Evolutionary conservation across 2,329 filamentous ascomycete genomes (phyloP).

Genomic region (Cercospora nicotianae): DNA sequence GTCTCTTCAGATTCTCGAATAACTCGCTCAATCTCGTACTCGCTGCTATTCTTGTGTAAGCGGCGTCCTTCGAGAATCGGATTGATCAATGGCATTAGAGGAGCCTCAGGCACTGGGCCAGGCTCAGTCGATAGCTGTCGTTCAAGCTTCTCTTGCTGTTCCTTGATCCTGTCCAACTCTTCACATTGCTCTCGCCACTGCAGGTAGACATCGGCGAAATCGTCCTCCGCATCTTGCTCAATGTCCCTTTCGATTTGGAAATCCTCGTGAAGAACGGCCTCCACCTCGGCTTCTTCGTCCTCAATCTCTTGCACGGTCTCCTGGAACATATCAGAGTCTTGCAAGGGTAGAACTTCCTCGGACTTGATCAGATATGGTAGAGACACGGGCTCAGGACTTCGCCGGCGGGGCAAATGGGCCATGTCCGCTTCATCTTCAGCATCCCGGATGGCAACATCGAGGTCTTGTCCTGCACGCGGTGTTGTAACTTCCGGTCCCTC

Average conservation of each 20-base stretch:
- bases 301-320: conserved; percentile 41
- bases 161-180: conserved; percentile 44
- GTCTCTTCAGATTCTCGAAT: conserved; percentile 72
- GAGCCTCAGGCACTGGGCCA: conserved; percentile 49
- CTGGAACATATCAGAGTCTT: conserved; percentile 42
- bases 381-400: conserved; percentile 43
- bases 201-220: conserved; percentile 44
- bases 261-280: conserved; percentile 32
- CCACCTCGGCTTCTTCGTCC: conserved; percentile 40
- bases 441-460: conserved; percentile 29
- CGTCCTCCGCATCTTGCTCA: conserved; percentile 29
- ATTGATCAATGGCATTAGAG: conserved; percentile 25
- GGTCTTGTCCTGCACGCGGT: conserved; percentile 36
- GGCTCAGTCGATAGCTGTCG: conserved; percentile 39
- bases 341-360: conserved; percentile 37
- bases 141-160: conserved; percentile 42
- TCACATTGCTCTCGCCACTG: conserved; percentile 46
- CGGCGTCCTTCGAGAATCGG: conserved; percentile 57
- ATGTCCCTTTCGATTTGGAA: conserved; percentile 34
- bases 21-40: conserved; percentile 71
- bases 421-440: conserved; percentile 24
- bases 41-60: conserved; percentile 61
- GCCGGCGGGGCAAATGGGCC: conserved; percentile 29
- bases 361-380: conserved; percentile 49
- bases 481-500: conserved; percentile 37